Evolutionary conservation across 768 basidiomycete genomes (phyloP).

Genomic region (Boletus rubroflammeus): DNA sequence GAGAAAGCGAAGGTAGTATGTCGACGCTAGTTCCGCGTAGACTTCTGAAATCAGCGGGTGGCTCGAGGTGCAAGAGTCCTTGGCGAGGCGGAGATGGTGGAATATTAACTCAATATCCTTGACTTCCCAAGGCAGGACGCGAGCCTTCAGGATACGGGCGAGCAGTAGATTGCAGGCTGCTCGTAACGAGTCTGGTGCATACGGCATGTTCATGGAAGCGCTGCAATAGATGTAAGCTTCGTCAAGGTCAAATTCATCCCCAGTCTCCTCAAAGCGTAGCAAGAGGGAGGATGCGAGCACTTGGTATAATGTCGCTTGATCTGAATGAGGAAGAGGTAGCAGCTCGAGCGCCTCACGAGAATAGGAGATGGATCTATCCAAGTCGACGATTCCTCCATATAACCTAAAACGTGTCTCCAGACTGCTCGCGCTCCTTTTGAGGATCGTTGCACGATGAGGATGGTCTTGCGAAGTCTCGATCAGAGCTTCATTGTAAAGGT

Average conservation of each 20-base stretch:
- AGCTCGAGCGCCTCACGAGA: slow-evolving; percentile 25
- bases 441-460: slow-evolving; percentile 12
- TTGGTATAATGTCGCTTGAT: slow-evolving; percentile 12
- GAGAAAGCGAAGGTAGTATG: slow-evolving; percentile 26
- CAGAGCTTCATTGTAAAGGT: slow-evolving; percentile 27
- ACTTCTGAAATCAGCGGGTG: slow-evolving; percentile 21
- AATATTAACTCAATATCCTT: slow-evolving; percentile 28
- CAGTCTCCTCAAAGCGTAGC: slow-evolving; percentile 21
- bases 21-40: slow-evolving; percentile 23
- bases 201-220: neutral
- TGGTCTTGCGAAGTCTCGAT: slow-evolving; percentile 13
- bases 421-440: slow-evolving; percentile 16
- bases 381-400: slow-evolving; percentile 17
- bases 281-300: slow-evolving; percentile 22
- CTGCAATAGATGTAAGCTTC: slow-evolving; percentile 21
- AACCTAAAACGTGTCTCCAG: slow-evolving; percentile 15
- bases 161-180: slow-evolving; percentile 18
- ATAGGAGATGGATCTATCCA: slow-evolving; percentile 28
- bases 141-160: slow-evolving; percentile 19
- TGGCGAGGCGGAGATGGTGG: slow-evolving; percentile 22
- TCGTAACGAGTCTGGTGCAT: slow-evolving; percentile 10
- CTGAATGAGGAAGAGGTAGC: slow-evolving; percentile 9
- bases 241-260: slow-evolving; percentile 29
- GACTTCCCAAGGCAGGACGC: slow-evolving; percentile 24
- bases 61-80: slow-evolving; percentile 18